phyloP scores from a whole-genome alignment of 2,329 filamentous ascomycete species.

The Helotiales sp. region DNA sequence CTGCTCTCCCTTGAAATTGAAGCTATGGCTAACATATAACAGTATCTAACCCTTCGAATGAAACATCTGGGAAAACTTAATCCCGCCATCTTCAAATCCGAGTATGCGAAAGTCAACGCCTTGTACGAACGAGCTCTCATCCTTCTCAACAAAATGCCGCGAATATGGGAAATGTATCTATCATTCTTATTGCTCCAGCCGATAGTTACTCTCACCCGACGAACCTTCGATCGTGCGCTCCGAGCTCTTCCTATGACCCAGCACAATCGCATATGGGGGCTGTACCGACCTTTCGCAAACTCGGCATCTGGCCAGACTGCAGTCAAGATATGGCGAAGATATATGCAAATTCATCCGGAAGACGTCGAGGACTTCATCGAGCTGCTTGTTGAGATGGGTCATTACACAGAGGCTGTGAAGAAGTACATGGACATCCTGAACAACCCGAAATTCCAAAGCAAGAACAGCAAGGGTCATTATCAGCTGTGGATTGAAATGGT shows the following conservation, averaged over 20 bases:
- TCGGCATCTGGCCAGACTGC: conserved; percentile 89
- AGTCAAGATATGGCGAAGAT: conserved; percentile 90
- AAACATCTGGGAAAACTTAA: conserved; percentile 84
- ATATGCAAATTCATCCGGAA: conserved; percentile 97
- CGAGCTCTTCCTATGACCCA: conserved; percentile 92
- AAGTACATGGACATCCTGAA: conserved; percentile 92
- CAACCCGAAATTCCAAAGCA: conserved; percentile 88
- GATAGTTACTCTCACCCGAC: conserved; percentile 83
- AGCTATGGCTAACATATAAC: conserved; percentile 28
- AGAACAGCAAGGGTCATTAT: conserved; percentile 91
- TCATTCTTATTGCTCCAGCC: conserved; percentile 89
- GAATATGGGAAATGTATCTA: conserved; percentile 98
- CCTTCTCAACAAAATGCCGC: conserved; percentile 97
- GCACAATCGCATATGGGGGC: conserved; percentile 91
- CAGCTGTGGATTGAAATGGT: conserved; percentile 99
- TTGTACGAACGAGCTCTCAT: conserved; percentile 93
- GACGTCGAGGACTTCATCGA: conserved; percentile 96
- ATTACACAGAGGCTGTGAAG: conserved; percentile 89
- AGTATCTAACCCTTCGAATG: conserved; percentile 86
- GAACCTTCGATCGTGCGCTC: conserved; percentile 89
- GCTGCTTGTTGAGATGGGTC: conserved; percentile 76
- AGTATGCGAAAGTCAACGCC: conserved; percentile 92
- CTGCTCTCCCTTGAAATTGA: background rate
- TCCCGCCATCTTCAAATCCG: conserved; percentile 75
- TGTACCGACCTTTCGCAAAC: conserved; percentile 90